A percentile compares a stretch with the other conserved stretches of the same genome.
Evolutionary conservation across 306 rosid genomes (phyloP).

Genomic region (Hylodesmum podocarpum): DNA sequence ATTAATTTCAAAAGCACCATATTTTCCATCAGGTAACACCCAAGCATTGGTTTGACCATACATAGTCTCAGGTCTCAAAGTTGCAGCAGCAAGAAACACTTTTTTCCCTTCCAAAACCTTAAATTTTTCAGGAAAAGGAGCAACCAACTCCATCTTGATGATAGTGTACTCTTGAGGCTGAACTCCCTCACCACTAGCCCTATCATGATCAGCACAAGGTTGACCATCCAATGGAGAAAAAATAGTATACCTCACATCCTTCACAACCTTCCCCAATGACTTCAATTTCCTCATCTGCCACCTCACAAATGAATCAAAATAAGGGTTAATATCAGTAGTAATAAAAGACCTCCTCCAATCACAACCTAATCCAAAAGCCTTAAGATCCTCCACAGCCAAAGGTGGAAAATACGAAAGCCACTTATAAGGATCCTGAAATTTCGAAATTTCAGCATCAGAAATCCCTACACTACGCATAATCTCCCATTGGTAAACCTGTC

Average conservation of each 20-base stretch:
- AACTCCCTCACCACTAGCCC: conserved; percentile 97
- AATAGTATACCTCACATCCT: conserved; percentile 85
- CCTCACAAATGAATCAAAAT: conserved; percentile 74
- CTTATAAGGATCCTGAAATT: conserved; percentile 75
- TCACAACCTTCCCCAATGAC: conserved; percentile 81
- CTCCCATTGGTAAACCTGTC: conserved; percentile 85
- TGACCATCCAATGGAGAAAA: conserved; percentile 93
- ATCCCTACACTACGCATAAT: conserved; percentile 93
- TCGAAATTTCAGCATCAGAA: conserved; percentile 65
- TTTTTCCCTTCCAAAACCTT: conserved; percentile 69
- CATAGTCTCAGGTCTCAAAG: conserved; percentile 97
- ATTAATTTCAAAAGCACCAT: conserved; percentile 87
- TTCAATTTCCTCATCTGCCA: conserved; percentile 97
- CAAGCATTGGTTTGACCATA: conserved; percentile 98
- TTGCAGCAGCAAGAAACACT: conserved; percentile 86
- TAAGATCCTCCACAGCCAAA: conserved; percentile 81
- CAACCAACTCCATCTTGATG: conserved; percentile 80
- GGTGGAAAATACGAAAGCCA: conserved; percentile 93
- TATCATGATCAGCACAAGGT: conserved; percentile 97
- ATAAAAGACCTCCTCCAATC: conserved; percentile 96
- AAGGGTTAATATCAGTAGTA: conserved; percentile 75
- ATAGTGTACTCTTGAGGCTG: conserved; percentile 92
- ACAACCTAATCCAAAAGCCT: conserved; percentile 90
- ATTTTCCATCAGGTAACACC: conserved; percentile 92
- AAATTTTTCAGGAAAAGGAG: conserved; percentile 71